Evolutionary conservation across 2,329 filamentous ascomycete species (phyloP).

Genomic region (Xenoacremonium recifei): DNA sequence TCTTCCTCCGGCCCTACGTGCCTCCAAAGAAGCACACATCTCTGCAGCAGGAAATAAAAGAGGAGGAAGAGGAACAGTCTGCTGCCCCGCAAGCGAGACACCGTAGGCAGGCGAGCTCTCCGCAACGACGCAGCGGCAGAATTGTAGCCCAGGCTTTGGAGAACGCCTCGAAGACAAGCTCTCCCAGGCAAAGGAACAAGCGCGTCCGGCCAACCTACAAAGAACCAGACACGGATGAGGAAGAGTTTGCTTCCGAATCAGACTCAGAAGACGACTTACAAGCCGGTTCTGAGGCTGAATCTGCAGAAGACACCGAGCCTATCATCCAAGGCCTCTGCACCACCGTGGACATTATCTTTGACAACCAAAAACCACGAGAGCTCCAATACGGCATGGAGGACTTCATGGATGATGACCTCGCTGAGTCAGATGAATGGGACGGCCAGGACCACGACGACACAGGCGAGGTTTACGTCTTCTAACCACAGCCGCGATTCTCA

Average conservation of each 20-base stretch:
- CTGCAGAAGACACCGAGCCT: neutral
- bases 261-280: constrained; percentile 17
- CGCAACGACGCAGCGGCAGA: constrained; percentile 36
- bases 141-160: constrained; percentile 29
- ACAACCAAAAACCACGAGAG: constrained; percentile 73
- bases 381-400: constrained; percentile 68
- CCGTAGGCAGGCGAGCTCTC: constrained; percentile 12
- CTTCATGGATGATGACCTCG: constrained; percentile 61
- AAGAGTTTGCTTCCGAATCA: constrained; percentile 34
- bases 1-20: constrained; percentile 57
- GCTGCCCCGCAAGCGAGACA: constrained; percentile 14
- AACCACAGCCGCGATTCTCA: neutral
- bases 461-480: constrained; percentile 32
- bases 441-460: constrained; percentile 56
- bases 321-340: constrained; percentile 70
- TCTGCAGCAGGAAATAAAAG: constrained; percentile 16
- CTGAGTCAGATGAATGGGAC: constrained; percentile 57
- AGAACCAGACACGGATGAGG: constrained; percentile 46
- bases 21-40: constrained; percentile 35
- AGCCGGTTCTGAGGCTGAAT: constrained; percentile 9
- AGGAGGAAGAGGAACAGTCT: constrained; percentile 2
- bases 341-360: constrained; percentile 68
- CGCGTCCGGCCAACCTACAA: constrained; percentile 35
- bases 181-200: constrained; percentile 14
- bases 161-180: constrained; percentile 21